Base-by-base conservation (phyloP, 108 stramenopile genomes). In the Nitzschia sp. region DNA sequence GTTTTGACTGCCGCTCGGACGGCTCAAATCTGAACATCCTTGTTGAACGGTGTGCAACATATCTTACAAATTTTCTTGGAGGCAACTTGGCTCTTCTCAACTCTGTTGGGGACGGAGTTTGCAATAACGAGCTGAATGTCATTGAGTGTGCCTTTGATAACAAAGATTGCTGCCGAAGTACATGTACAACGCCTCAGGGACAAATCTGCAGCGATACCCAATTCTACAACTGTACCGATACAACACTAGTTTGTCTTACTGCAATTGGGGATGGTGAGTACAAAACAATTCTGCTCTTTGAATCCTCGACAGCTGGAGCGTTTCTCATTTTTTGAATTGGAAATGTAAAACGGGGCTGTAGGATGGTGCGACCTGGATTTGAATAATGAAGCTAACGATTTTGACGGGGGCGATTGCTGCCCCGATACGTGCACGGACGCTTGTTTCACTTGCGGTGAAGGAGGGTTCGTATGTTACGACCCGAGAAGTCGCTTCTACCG, bases 371-470 rank as follows among this genome's bases (percentile, higher is more conserved):
- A 51, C 49, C 5, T 9, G 21, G 21, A 21, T n/a, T 51, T 21
- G 4, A 51, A 51, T 19, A 51, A 51, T 51, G 49, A 17, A 19
- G 49, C 49, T 4, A 19, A 19, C 21, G 49, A 19, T 19, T 51
- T 19, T 19, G 49, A 51, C 21, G 49, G 49, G 4, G 49, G 49
- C 4, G 49, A 51, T 51, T 51, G 49, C n/a, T 51, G 49, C 21
- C 49, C 13, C 13, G 8, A n/a, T 23, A 51, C 49, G 11, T 51
- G 49, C 49, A 19, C 5, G 49, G 49, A 19, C 13, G 18, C 5
- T 19, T 19, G 11, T 51, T 51, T 9, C 4, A n/a, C n/a, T 51
- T 51, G 49, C 21, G 9, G 38, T 9, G 38, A 42, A 6, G 38
- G 13, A 42, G 38, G 38, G 6, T 9, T 42, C 38, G 6, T 42